Conservation (phyloP, 257 asterid species). For the Capsicum baccatum region DNA sequence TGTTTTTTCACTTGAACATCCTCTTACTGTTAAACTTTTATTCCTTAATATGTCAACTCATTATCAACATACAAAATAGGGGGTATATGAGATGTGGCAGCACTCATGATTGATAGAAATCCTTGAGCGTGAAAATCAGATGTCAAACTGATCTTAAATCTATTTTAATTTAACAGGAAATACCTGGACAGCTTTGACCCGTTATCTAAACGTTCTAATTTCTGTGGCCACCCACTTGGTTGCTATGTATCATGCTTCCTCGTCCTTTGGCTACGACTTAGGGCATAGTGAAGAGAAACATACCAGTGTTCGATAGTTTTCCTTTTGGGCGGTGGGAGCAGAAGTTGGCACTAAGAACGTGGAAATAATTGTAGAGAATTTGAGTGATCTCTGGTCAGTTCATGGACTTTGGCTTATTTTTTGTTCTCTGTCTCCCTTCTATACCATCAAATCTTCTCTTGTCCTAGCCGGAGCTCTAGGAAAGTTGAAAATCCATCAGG, state of each 20-base stretch:
- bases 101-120: not conserved
- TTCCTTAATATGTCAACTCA: not conserved
- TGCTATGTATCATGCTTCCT: not conserved
- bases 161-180: not conserved
- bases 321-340: not conserved
- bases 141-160: not conserved
- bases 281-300: not conserved
- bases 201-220: too few species aligned
- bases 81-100: not conserved
- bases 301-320: not conserved
- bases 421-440: not conserved
- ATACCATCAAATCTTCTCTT: not conserved
- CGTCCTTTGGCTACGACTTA: not conserved
- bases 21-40: not conserved
- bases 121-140: not conserved
- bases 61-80: not conserved
- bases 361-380: not conserved
- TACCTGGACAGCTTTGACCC: constrained; percentile 1
- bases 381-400: not conserved
- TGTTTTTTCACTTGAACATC: not conserved
- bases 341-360: not conserved
- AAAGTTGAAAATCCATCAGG: not conserved
- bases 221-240: not conserved
- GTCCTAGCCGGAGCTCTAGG: not conserved
- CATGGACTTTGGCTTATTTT: not conserved